A percentile compares a stretch with the other conserved stretches of the same genome.
Evolutionary conservation across 768 basidiomycete genomes (phyloP).

Genomic region (Xanthoconium purpureum): DNA sequence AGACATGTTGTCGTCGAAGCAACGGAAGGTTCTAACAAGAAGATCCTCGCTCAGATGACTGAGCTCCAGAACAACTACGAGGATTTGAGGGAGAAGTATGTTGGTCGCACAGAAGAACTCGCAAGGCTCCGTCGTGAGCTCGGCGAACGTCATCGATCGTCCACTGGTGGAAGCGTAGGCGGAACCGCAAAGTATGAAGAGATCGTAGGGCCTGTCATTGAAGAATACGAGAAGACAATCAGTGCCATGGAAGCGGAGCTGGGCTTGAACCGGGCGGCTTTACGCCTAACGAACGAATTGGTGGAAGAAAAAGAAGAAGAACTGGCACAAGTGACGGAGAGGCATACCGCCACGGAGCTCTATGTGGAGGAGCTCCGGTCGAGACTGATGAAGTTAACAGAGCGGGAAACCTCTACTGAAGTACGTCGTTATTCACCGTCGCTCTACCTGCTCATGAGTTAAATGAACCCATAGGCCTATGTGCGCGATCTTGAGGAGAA

Average conservation of each 20-base stretch:
- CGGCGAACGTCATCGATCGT: slow-evolving; percentile 66
- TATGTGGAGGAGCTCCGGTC: slow-evolving; percentile 84
- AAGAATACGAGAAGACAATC: slow-evolving; percentile 98
- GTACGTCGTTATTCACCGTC: slow-evolving; percentile 39
- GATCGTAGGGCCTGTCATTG: slow-evolving; percentile 95
- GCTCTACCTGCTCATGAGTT: slow-evolving; percentile 1
- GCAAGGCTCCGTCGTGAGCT: slow-evolving; percentile 75
- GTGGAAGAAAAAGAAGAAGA: slow-evolving; percentile 91
- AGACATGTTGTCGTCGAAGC: slow-evolving; percentile 32
- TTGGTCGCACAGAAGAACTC: slow-evolving; percentile 86
- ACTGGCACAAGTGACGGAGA: slow-evolving; percentile 57
- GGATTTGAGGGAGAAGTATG: slow-evolving; percentile 77
- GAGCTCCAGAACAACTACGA: slow-evolving; percentile 86
- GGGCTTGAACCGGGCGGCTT: slow-evolving; percentile 78
- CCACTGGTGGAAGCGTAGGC: slow-evolving; percentile 55
- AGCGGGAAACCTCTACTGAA: slow-evolving; percentile 91
- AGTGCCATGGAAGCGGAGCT: slow-evolving; percentile 92
- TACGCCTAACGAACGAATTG: slow-evolving; percentile 89
- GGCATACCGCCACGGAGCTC: slow-evolving; percentile 75
- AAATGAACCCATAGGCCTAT: slow-evolving; percentile 61
- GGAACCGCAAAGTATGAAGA: slow-evolving; percentile 83
- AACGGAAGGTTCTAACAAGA: slow-evolving; percentile 66
- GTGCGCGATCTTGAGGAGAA: slow-evolving; percentile 92
- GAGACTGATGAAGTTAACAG: slow-evolving; percentile 76
- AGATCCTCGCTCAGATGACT: slow-evolving; percentile 74